Evolutionary conservation across 495 filamentous ascomycete species (phyloP).

Genomic region (Staphylotrichum longicolle): DNA sequence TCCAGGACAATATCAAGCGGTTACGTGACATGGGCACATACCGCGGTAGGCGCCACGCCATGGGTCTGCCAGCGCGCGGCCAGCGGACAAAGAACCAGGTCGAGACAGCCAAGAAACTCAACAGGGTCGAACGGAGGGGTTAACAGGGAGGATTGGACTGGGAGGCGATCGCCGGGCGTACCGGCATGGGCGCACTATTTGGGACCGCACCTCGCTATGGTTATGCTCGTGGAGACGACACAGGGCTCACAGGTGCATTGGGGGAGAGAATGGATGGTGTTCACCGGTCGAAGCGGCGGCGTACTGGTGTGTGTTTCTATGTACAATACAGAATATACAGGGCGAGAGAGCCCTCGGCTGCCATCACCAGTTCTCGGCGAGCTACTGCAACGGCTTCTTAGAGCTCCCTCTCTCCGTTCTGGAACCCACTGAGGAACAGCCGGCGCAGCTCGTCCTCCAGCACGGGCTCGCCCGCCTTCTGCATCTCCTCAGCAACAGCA

Average conservation of each 20-base stretch:
- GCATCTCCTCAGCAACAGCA: slow-evolving; percentile 59
- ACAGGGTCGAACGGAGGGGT: slow-evolving; percentile 67
- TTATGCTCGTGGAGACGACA: not conserved
- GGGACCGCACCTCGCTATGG: not conserved
- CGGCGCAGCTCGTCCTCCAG: slow-evolving; percentile 57
- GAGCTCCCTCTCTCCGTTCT: not conserved
- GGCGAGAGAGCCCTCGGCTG: not conserved
- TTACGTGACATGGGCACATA: slow-evolving; percentile 90
- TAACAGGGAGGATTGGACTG: slow-evolving; percentile 28
- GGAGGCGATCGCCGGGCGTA: slow-evolving; percentile 5
- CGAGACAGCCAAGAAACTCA: slow-evolving; percentile 72
- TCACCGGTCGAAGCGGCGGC: not conserved
- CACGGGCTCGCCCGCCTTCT: slow-evolving; percentile 55
- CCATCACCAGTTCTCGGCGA: not conserved
- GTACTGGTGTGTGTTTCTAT: slow-evolving; percentile 5
- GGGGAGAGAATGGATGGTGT: not conserved
- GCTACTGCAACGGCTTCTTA: not conserved
- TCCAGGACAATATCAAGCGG: slow-evolving; percentile 80
- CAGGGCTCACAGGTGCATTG: not conserved
- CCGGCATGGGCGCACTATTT: slow-evolving; percentile 2
- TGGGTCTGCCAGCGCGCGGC: slow-evolving; percentile 81
- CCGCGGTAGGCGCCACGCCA: slow-evolving; percentile 84
- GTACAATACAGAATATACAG: slow-evolving; percentile 8
- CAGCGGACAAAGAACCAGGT: slow-evolving; percentile 86
- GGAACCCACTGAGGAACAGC: slow-evolving; percentile 13